These are phyloP conservation scores for Candida sp. DNA, from an alignment of 1,139 yeast genomes.

Conservation along the genomic window DNA sequence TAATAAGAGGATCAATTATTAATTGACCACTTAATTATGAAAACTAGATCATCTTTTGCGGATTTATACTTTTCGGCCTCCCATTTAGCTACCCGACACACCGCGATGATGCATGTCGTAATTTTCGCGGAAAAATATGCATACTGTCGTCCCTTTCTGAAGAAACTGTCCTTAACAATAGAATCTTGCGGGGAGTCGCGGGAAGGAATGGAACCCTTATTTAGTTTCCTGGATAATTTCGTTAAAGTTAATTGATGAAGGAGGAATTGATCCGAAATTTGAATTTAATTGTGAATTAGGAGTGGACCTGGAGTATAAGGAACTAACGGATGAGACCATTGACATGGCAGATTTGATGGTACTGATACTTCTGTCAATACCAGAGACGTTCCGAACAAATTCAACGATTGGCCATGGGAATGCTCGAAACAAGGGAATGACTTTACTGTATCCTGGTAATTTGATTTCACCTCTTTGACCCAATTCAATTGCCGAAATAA, in stretches of 20 bases:
- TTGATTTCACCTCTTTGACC: constrained; percentile 71
- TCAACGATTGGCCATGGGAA: constrained; percentile 72
- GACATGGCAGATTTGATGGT: constrained; percentile 20
- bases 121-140: not conserved
- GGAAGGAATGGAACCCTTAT: not conserved
- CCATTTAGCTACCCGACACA: not conserved
- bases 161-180: too few relatives aligned
- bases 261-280: not conserved
- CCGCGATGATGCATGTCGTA: not conserved
- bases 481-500: constrained; percentile 52
- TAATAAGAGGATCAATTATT: not conserved
- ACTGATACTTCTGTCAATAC: constrained; percentile 60
- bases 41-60: not conserved
- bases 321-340: not conserved
- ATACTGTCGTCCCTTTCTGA: too few relatives aligned
- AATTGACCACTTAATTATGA: too few relatives aligned
- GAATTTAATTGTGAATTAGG: not conserved
- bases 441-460: constrained; percentile 71
- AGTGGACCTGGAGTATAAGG: not conserved
- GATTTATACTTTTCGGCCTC: constrained; percentile 6
- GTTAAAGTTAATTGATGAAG: not conserved
- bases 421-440: constrained; percentile 68
- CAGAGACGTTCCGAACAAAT: constrained; percentile 49
- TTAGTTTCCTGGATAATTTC: not conserved
- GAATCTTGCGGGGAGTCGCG: too few relatives aligned